Percentiles rank a stretch among this genome's conserved stretches.
phyloP scores from a whole-genome alignment of 2,329 filamentous ascomycete genomes.

The Botryosphaeria dothidea region DNA sequence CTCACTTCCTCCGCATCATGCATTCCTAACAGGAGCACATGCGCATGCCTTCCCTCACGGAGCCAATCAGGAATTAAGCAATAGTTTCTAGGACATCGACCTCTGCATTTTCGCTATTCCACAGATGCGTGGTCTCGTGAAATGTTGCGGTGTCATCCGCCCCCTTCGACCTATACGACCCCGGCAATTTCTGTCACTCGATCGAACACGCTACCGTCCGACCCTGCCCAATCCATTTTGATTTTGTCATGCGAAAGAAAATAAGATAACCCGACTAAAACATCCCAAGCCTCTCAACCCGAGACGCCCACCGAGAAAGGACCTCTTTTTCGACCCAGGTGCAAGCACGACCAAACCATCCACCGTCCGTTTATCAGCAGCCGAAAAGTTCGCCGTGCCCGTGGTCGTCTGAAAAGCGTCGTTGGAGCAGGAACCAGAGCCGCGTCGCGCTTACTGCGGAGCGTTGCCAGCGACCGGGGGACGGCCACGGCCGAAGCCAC shows the following conservation, averaged over 20 bases:
- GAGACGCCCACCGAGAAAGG: constrained; percentile 17
- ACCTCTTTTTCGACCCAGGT: constrained; percentile 4
- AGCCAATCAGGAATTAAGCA: background rate
- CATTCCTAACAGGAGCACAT: background rate
- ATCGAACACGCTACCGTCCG: constrained; percentile 51
- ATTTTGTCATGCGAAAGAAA: constrained; percentile 17
- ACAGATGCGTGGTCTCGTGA: constrained; percentile 20
- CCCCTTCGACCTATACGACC: constrained; percentile 48
- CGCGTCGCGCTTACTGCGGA: constrained; percentile 17
- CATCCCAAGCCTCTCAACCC: constrained; percentile 19
- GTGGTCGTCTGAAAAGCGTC: constrained; percentile 9
- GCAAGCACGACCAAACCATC: background rate
- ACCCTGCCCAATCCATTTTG: constrained; percentile 36
- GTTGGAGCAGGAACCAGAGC: constrained; percentile 1
- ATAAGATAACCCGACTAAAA: constrained; percentile 11
- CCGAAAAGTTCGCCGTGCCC: background rate
- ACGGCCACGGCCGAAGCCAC: constrained; percentile 38
- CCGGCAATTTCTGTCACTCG: constrained; percentile 53
- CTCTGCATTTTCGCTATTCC: constrained; percentile 21
- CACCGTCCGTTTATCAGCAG: background rate
- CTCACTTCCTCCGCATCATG: constrained; percentile 5
- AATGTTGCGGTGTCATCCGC: constrained; percentile 28
- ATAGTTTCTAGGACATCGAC: constrained; percentile 14
- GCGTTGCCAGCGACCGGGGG: constrained; percentile 14
- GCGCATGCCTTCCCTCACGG: background rate